phyloP scores from a whole-genome alignment of 2,329 filamentous ascomycete genomes.

The Neopestalotiopsis sp. region DNA sequence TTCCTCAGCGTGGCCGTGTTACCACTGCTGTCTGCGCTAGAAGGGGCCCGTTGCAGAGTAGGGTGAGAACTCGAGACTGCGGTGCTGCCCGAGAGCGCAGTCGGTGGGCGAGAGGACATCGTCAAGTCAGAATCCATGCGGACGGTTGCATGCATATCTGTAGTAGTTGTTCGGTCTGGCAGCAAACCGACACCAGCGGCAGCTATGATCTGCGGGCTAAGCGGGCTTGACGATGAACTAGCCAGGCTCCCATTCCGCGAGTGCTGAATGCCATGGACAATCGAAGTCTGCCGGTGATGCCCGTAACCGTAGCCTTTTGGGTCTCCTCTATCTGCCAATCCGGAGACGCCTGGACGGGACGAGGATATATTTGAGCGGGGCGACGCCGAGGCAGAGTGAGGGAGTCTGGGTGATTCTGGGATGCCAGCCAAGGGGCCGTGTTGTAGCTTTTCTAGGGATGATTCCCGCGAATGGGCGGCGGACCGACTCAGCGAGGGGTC shows the following conservation, averaged over 20 bases:
- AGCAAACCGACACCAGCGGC: slow-evolving; percentile 63
- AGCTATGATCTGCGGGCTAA: slow-evolving; percentile 86
- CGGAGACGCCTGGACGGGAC: slow-evolving; percentile 46
- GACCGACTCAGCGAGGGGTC: slow-evolving; percentile 45
- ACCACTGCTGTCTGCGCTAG: slow-evolving; percentile 49
- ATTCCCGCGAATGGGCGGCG: slow-evolving; percentile 60
- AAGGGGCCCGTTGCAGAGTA: slow-evolving; percentile 50
- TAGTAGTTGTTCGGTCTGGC: slow-evolving; percentile 46
- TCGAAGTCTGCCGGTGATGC: slow-evolving; percentile 95
- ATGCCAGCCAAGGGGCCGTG: slow-evolving; percentile 37
- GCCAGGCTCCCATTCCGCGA: slow-evolving; percentile 85
- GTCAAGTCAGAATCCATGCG: slow-evolving; percentile 52
- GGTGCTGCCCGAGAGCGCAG: slow-evolving; percentile 53
- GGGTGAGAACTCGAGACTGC: slow-evolving; percentile 35
- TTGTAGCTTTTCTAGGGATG: slow-evolving; percentile 60
- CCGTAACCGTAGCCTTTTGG: slow-evolving; percentile 68
- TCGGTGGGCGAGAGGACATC: slow-evolving; percentile 47
- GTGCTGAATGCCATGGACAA: slow-evolving; percentile 96
- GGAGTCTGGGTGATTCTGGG: slow-evolving; percentile 35
- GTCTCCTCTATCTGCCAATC: slow-evolving; percentile 58
- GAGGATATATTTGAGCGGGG: slow-evolving; percentile 46
- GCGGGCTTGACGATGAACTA: slow-evolving; percentile 79
- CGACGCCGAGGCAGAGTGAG: slow-evolving; percentile 35
- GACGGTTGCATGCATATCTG: slow-evolving; percentile 53
- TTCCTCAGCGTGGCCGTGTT: slow-evolving; percentile 55